Conservation (phyloP, 2,329 filamentous ascomycete species). For the Simplicillium sp. region DNA sequence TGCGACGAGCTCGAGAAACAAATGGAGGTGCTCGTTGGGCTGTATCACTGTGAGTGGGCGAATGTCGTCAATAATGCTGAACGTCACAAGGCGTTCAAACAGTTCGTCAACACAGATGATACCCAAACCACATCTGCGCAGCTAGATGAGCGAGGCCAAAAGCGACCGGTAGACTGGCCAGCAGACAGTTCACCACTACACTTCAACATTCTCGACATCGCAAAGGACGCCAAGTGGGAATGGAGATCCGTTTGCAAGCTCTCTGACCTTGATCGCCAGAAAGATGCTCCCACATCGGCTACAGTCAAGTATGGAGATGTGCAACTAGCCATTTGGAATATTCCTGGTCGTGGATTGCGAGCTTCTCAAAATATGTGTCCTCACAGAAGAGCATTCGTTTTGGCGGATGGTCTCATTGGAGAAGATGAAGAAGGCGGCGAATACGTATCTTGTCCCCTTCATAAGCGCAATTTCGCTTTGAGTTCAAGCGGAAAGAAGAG, state of each 20-base stretch:
- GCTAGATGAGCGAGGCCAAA: conserved; percentile 63
- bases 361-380: conserved; percentile 92
- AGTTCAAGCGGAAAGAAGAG: neutral
- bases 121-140: conserved; percentile 59
- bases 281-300: conserved; percentile 58
- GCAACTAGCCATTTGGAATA: conserved; percentile 78
- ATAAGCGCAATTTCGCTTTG: conserved; percentile 69
- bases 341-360: conserved; percentile 65
- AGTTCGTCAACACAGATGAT: conserved; percentile 80
- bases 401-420: conserved; percentile 76
- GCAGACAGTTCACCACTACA: conserved; percentile 57
- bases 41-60: conserved; percentile 88
- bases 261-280: conserved; percentile 54
- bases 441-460: conserved; percentile 82
- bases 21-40: conserved; percentile 76
- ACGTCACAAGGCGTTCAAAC: conserved; percentile 60
- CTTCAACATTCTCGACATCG: conserved; percentile 55
- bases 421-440: conserved; percentile 36
- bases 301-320: conserved; percentile 81
- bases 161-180: conserved; percentile 69
- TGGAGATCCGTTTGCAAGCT: conserved; percentile 77
- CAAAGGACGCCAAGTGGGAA: conserved; percentile 50
- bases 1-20: conserved; percentile 75
- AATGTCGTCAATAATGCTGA: conserved; percentile 65
- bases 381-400: conserved; percentile 82